Evolutionary conservation across 768 basidiomycete species (phyloP), one percentile per base, ranked within the genome.

Genomic region (Hemileccinum impolitum): DNA sequence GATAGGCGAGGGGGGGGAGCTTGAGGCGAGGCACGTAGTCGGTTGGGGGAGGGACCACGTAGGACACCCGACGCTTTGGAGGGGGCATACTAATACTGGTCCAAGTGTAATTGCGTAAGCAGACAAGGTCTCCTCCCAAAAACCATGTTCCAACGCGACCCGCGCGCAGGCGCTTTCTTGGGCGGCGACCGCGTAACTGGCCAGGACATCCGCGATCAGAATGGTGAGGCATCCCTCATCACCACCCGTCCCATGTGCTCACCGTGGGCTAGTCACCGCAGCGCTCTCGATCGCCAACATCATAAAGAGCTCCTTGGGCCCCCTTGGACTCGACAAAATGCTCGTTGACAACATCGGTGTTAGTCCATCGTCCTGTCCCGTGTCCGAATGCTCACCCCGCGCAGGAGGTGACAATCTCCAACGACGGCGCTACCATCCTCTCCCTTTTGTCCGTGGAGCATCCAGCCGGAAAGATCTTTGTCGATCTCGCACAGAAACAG

Each of bases 351-450:
- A 95, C 72, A 94, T 97, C 57, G 94, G 94, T 58, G 93, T 94
- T 64, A 62, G 87, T 72, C 10, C 32, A 3, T 39, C 17, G 23
- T 21, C 30, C 39, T 18, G 5, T 41, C 26, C 17, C 9, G 10
- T 32, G 19, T 21, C 18, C 12, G 44, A 35, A 28, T 55, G 46
- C 50, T 57, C 47, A 63, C 28, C 50, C 46, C 45, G 32, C 39
- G 6, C 69, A 95, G 93, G 96, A 99, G 79, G 94, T 98, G 25
- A 98, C 96, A 26, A 98, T 99, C 67, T 97, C 96, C 40, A 99
- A 99, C 71, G 96, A 98, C 72, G 96, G 96, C 41, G 96, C 96
- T 14, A 98, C 96, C n/a, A 99, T 99, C 59, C 82, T 99, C 34
- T 86, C 90, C 19, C 77, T 98, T 17, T 76, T 98, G 35, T 84